Conservation (phyloP, 192 early-diverging fungal genomes). For the Coemansia guatemalensis region DNA sequence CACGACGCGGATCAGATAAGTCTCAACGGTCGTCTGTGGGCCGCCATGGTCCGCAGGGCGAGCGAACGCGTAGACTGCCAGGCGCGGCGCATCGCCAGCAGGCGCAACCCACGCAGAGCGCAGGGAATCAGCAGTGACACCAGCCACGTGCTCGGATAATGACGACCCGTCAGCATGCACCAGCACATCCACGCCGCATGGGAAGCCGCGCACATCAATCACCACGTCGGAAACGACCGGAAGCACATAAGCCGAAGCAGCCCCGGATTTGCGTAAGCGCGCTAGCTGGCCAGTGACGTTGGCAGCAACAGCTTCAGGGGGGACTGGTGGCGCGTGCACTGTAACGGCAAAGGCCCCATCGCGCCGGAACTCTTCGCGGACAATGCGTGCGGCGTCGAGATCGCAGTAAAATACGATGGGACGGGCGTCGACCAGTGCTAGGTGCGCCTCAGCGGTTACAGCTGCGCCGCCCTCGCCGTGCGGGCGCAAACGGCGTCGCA, state of each 20-base stretch:
- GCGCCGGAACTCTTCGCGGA: constrained; percentile 8
- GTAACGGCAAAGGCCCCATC: background rate
- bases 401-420: constrained; percentile 13
- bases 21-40: background rate
- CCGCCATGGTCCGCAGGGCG: background rate
- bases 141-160: constrained; percentile 14
- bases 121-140: background rate
- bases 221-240: constrained; percentile 43
- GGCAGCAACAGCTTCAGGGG: too few relatives aligned
- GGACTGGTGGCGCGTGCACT: background rate
- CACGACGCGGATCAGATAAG: constrained; percentile 21
- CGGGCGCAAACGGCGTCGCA: constrained; percentile 1
- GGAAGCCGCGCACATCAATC: constrained; percentile 24
- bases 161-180: constrained; percentile 8
- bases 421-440: constrained; percentile 26
- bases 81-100: background rate
- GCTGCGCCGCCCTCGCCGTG: background rate
- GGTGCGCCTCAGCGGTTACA: constrained; percentile 15
- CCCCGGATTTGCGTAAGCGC: constrained; percentile 41
- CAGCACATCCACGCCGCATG: constrained; percentile 22
- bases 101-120: constrained; percentile 14
- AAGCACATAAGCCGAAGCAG: constrained; percentile 1
- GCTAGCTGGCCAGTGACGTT: background rate
- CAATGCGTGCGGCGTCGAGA: constrained; percentile 16
- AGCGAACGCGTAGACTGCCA: constrained; percentile 34